A percentile compares a stretch with the other conserved stretches of the same genome.
Conservation (phyloP, 2,329 filamentous ascomycete genomes). For the Trichoderma afroharzianum region DNA sequence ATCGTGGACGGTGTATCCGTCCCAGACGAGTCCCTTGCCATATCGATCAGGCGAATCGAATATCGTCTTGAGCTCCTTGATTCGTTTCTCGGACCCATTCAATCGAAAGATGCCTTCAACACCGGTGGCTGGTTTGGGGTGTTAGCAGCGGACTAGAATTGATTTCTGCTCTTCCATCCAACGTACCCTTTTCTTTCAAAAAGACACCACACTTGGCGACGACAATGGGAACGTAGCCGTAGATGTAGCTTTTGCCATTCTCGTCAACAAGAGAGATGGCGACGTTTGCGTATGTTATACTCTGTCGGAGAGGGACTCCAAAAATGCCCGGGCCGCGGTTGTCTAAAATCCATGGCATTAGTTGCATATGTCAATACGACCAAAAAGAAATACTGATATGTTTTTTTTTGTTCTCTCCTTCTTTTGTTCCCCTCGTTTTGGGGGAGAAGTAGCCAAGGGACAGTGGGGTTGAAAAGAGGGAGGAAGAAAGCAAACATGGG, state of each 20-base stretch:
- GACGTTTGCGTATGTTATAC: constrained; percentile 96
- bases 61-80: constrained; percentile 87
- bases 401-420: neutral
- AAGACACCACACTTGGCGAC: constrained; percentile 98
- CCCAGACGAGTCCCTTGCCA: constrained; percentile 95
- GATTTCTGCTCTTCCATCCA: neutral
- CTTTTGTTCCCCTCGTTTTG: neutral
- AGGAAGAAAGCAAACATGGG: neutral
- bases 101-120: constrained; percentile 96
- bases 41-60: constrained; percentile 96
- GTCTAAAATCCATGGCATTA: constrained; percentile 35
- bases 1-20: constrained; percentile 96
- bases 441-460: neutral
- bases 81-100: constrained; percentile 93
- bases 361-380: neutral
- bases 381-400: neutral
- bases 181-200: constrained; percentile 91
- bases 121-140: constrained; percentile 66
- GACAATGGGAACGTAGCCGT: constrained; percentile 96
- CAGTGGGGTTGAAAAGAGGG: neutral
- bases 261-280: constrained; percentile 95
- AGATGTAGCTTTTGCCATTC: constrained; percentile 91
- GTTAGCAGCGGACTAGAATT: constrained; percentile 20
- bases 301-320: constrained; percentile 86
- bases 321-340: constrained; percentile 73